Evolutionary conservation across 2,329 filamentous ascomycete species (phyloP), one percentile per base, ranked within the genome.

Genomic region (Dactylellina cionopaga): DNA sequence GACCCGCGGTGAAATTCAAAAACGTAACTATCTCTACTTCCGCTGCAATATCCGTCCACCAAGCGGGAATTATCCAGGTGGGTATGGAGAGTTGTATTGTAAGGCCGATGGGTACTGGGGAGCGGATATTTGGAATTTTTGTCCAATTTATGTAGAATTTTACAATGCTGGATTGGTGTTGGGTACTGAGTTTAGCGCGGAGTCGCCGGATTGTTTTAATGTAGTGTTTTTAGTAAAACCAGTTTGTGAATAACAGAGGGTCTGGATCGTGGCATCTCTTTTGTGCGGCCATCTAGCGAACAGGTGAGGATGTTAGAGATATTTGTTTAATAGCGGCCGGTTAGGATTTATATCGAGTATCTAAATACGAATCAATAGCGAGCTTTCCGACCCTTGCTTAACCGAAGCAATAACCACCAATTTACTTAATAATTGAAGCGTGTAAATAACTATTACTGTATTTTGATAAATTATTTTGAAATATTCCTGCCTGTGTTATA

Each of bases 181-280:
- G 2, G 56, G 22, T 11, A 6, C 25, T 43, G 1, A 13, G 1
- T 63, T 19, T 27, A 56, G 33, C 15, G 47, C 55, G 15, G 27
- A 0, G 3, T 2, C 13, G 10, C 65, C 65, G 11, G 29, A 35
- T 13, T 63, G 56, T 43, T 58, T 11, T 24, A 29, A 39, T 3
- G 27, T 70, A 13, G 19, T 41, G 22, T 63, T 70, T 70, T 56
- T 70, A 31, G 22, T 70, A 1, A 62, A 63, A 27, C 65, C 65
- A 5, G 56, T 70, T 44, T 70, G 65, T 31, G 65, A 25, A 9
- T n/a, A n/a, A n/a, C n/a, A n/a, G 25, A n/a, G 2, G 13, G 13
- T 44, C 44, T 22, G 13, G 31, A 35, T n/a, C n/a, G n/a, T n/a
- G n/a, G n/a, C n/a, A n/a, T n/a, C 6, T 49, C 11, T 13, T 22